These are phyloP conservation scores for Penicillium sp. DNA, from an alignment of 2,329 filamentous ascomycete species.

Conservation along the genomic window DNA sequence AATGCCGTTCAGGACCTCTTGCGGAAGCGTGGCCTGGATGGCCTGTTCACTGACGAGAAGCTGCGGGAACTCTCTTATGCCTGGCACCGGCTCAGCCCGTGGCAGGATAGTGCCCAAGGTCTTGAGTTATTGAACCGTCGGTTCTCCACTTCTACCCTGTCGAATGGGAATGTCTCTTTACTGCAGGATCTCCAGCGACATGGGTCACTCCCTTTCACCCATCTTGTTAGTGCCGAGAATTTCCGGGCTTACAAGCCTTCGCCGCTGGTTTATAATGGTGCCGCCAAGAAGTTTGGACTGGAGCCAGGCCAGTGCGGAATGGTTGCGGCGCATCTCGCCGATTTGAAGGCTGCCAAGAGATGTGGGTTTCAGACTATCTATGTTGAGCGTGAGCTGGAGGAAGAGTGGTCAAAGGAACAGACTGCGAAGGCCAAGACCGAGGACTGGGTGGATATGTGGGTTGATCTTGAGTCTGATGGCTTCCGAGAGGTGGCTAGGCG, in stretches of 20 bases:
- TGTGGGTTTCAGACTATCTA: slow-evolving; percentile 70
- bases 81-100: slow-evolving; percentile 72
- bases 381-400: slow-evolving; percentile 66
- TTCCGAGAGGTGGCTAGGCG: slow-evolving; percentile 53
- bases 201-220: slow-evolving; percentile 60
- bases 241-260: slow-evolving; percentile 75
- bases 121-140: slow-evolving; percentile 56
- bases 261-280: slow-evolving; percentile 66
- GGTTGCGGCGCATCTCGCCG: slow-evolving; percentile 72
- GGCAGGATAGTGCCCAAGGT: slow-evolving; percentile 61
- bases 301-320: slow-evolving; percentile 64
- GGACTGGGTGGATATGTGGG: slow-evolving; percentile 65
- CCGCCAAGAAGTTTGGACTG: slow-evolving; percentile 57
- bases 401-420: slow-evolving; percentile 56
- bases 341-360: slow-evolving; percentile 64
- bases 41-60: slow-evolving; percentile 62
- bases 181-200: slow-evolving; percentile 62
- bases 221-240: slow-evolving; percentile 64
- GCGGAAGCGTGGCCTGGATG: slow-evolving; percentile 53
- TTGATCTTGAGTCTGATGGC: slow-evolving; percentile 51
- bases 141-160: slow-evolving; percentile 64
- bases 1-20: slow-evolving; percentile 62
- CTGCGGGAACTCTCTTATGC: slow-evolving; percentile 59
- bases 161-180: slow-evolving; percentile 70
- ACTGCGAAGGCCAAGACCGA: slow-evolving; percentile 53